Conservation (phyloP, 352 stramenopile species). For the Aphanomyces stellatus region DNA sequence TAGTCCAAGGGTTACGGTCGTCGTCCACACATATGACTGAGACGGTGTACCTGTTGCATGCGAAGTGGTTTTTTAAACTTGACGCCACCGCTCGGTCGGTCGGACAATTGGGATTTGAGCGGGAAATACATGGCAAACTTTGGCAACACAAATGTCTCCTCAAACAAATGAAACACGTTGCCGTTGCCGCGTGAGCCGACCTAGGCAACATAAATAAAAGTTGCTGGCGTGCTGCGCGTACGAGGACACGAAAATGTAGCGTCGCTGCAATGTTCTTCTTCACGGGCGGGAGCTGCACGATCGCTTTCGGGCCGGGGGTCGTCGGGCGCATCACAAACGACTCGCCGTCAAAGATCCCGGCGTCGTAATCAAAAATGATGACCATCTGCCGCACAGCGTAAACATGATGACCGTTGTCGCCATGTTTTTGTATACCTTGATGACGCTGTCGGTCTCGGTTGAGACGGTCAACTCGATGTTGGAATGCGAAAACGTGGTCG, state of each 20-base stretch:
- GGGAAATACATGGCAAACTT: slow-evolving; percentile 83
- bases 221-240: background rate
- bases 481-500: slow-evolving; percentile 40
- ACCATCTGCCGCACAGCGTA: too few species aligned
- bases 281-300: slow-evolving; percentile 31
- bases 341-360: slow-evolving; percentile 80
- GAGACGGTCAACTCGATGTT: slow-evolving; percentile 73
- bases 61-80: slow-evolving; percentile 66
- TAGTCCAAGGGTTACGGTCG: background rate
- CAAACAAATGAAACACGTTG: slow-evolving; percentile 81
- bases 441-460: slow-evolving; percentile 79
- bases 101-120: slow-evolving; percentile 28
- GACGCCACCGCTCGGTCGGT: slow-evolving; percentile 40
- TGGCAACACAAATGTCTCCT: slow-evolving; percentile 59
- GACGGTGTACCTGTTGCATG: slow-evolving; percentile 42
- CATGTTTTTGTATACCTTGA: slow-evolving; percentile 42
- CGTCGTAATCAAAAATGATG: slow-evolving; percentile 78
- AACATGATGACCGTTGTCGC: too few species aligned
- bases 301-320: slow-evolving; percentile 29
- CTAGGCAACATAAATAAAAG: slow-evolving; percentile 26
- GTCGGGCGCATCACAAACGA: slow-evolving; percentile 57
- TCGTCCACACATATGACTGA: background rate
- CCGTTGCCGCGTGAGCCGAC: slow-evolving; percentile 76
- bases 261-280: slow-evolving; percentile 30
- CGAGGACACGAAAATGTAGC: slow-evolving; percentile 11